Base-by-base conservation (phyloP, 176 grass and related monocot species). In the Carex parvula region DNA sequence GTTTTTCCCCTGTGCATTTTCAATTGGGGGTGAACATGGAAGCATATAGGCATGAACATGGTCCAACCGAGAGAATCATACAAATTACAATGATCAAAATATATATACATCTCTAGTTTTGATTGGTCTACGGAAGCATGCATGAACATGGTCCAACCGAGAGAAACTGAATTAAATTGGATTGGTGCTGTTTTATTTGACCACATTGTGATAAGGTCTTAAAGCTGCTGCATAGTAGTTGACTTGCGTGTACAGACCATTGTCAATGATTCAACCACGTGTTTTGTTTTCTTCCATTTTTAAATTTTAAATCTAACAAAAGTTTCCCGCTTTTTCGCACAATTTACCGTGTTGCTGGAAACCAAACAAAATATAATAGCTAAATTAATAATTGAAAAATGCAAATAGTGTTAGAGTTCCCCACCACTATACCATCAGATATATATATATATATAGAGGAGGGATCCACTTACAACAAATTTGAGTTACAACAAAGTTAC, bases 211-310 rank as follows among this genome's bases (percentile, higher is more conserved):
- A 68, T 33, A 82, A 82, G 60, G 37, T 42, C 30, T 24, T 63
- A 21, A 29, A 24, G 58, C 60, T 22, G 60, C 48, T 44, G 79
- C 17, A 20, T 60, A 62, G 8, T 30, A 64, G 60, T 82, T 82
- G 80, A 82, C 80, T 64, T 75, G 71, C 20, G 41, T 12, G 37
- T 12, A 6, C 13, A 53, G 71, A 46, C 46, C 79, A 29, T 55
- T 48, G 62, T 83, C 81, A 64, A 83, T 41, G 39, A 46, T 83
- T 82, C 22, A 67, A 68, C 56, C 81, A 83, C 81, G 62, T 78
- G 48, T 55, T 69, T 83, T 83, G 39, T 30, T 83, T 54, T 54
- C 81, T 83, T 33, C 80, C 20, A 50, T 48, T 41, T 81, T 80
- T 9, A 80, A 60, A 37, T 37, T 60, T 79, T n/a, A 80, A 61